Percentiles rank a stretch among this genome's conserved stretches.
Conservation (phyloP, 306 rosid species). For the Casuarina equisetifolia region DNA sequence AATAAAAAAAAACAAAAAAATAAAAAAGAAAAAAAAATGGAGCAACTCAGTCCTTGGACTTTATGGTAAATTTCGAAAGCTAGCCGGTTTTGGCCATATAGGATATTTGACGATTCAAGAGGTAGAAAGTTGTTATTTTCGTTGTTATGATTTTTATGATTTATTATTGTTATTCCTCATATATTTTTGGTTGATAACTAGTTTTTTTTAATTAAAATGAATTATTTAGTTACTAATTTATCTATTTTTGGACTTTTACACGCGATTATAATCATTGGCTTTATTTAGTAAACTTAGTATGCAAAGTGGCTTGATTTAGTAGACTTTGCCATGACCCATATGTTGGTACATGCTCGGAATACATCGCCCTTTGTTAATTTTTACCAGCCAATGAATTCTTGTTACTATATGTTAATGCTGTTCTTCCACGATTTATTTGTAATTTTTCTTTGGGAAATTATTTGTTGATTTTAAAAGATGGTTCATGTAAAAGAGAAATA, state of each 20-base stretch:
- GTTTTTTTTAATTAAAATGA: too few relatives aligned
- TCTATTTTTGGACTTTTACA: too few relatives aligned
- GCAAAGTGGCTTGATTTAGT: background rate
- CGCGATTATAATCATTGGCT: background rate
- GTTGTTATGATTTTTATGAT: background rate
- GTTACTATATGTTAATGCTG: too few relatives aligned
- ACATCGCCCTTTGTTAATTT: too few relatives aligned
- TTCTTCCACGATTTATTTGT: background rate
- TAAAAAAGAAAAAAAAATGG: background rate
- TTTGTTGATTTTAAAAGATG: background rate
- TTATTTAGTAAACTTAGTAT: background rate
- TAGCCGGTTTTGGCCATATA: conserved; percentile 20
- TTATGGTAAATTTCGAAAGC: background rate
- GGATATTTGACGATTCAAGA: conserved; percentile 17
- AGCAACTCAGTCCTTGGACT: background rate
- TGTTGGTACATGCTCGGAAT: too few relatives aligned
- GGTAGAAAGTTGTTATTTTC: conserved; percentile 23
- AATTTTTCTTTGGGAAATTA: background rate
- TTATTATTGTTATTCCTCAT: background rate
- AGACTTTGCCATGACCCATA: background rate
- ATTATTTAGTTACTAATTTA: too few relatives aligned
- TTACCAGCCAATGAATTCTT: too few relatives aligned
- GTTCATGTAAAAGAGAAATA: too few relatives aligned
- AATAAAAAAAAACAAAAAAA: background rate
- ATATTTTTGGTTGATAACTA: background rate